Conservation (phyloP, 23 red algal genomes). For the Gracilariopsis chorda region DNA sequence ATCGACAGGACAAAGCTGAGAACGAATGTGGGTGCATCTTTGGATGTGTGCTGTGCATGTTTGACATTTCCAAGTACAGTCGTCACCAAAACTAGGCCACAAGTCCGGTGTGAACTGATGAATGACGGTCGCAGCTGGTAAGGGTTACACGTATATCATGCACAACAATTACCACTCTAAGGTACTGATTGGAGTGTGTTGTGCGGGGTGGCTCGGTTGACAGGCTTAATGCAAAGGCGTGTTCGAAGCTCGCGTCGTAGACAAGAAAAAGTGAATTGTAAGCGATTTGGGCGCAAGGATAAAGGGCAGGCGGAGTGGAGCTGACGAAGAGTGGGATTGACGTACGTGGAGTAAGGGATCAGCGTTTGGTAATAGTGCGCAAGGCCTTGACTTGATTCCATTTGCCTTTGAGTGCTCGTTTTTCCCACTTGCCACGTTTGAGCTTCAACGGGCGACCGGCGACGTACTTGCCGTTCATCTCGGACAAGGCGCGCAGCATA, state of each 20-base stretch:
- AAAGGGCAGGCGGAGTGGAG: not conserved
- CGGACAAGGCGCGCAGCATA: conserved; percentile 67
- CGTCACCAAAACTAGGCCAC: too few relatives aligned
- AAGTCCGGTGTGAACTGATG: too few relatives aligned
- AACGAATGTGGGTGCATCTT: not conserved
- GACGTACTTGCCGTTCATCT: conserved; percentile 95
- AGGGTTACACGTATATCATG: too few relatives aligned
- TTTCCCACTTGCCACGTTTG: conserved; percentile 70
- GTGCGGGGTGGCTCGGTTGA: too few relatives aligned
- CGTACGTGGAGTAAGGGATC: not conserved
- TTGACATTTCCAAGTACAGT: too few relatives aligned
- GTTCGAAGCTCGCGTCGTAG: too few relatives aligned
- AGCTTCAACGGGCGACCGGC: conserved; percentile 80
- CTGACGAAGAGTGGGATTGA: not conserved
- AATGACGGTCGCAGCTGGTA: too few relatives aligned
- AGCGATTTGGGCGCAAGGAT: not conserved
- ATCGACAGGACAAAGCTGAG: not conserved
- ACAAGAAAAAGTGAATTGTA: not conserved
- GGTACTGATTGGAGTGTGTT: too few relatives aligned
- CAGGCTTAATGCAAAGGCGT: too few relatives aligned
- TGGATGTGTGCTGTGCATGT: not conserved
- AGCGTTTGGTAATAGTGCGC: conserved; percentile 23
- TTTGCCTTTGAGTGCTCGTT: conserved; percentile 61
- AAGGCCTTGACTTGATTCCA: conserved; percentile 64
- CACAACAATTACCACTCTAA: too few relatives aligned